A percentile compares a stretch with the other conserved stretches of the same genome.
These are phyloP conservation scores for Chaetomium olivaceum DNA, from an alignment of 2,329 filamentous ascomycete species.

Conservation along the genomic window DNA sequence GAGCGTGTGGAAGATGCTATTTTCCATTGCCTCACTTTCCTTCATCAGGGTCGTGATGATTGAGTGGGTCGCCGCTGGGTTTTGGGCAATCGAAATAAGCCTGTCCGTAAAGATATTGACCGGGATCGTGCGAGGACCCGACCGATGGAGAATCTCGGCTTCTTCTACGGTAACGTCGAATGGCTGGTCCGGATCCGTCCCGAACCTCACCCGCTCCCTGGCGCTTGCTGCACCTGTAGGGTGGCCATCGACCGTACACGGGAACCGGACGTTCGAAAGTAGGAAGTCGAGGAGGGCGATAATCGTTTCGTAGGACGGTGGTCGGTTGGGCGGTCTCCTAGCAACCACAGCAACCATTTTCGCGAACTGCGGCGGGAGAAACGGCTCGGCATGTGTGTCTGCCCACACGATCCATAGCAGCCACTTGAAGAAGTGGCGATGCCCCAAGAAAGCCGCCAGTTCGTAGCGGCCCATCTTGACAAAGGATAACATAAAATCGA, in stretches of 20 bases:
- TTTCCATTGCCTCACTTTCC: conserved; percentile 53
- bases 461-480: conserved; percentile 62
- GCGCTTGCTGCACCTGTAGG: conserved; percentile 43
- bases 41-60: conserved; percentile 61
- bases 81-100: conserved; percentile 63
- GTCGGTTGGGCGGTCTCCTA: conserved; percentile 51
- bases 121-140: conserved; percentile 42
- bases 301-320: conserved; percentile 55
- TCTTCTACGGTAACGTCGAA: conserved; percentile 52
- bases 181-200: conserved; percentile 35
- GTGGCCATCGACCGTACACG: conserved; percentile 33
- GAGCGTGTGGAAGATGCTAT: conserved; percentile 55
- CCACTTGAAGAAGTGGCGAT: conserved; percentile 57
- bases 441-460: conserved; percentile 58
- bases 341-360: conserved; percentile 55
- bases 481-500: conserved; percentile 68
- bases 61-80: conserved; percentile 49
- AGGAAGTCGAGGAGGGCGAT: conserved; percentile 53
- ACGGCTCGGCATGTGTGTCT: conserved; percentile 51
- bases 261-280: conserved; percentile 42
- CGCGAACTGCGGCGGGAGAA: conserved; percentile 54
- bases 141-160: conserved; percentile 48
- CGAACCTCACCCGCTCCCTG: conserved; percentile 43
- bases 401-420: conserved; percentile 61
- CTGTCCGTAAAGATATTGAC: conserved; percentile 64